phyloP scores from a whole-genome alignment of 2,329 filamentous ascomycete species.

The Endoconidiophora polonica region DNA sequence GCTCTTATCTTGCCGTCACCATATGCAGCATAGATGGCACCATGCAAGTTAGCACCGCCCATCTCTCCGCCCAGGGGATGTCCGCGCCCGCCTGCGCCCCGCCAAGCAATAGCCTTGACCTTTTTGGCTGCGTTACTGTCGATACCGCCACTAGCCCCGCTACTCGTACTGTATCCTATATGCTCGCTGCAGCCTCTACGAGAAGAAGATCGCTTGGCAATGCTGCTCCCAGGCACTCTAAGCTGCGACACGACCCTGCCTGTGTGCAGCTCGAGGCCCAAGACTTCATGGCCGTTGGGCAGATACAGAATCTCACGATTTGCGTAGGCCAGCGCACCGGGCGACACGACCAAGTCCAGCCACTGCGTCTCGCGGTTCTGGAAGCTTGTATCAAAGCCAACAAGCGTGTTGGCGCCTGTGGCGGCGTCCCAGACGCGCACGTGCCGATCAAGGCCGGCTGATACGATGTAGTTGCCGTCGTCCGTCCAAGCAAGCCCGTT shows the following conservation, averaged over 20 bases:
- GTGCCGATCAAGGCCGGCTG: conserved; percentile 65
- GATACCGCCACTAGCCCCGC: no score
- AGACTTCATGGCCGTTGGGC: conserved; percentile 65
- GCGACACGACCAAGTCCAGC: conserved; percentile 45
- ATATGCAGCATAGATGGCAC: conserved; percentile 61
- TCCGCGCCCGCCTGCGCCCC: conserved; percentile 41
- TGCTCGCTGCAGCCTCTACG: conserved; percentile 29
- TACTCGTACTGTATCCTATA: no score
- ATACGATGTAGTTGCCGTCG: conserved; percentile 59
- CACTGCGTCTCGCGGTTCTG: conserved; percentile 53
- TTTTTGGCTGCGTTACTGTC: conserved; percentile 30
- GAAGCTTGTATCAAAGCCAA: conserved; percentile 69
- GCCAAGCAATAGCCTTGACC: conserved; percentile 63
- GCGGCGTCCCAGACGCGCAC: conserved; percentile 76
- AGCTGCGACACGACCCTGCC: conserved; percentile 57
- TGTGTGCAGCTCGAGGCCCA: conserved; percentile 64
- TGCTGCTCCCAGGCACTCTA: conserved; percentile 31
- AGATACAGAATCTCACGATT: conserved; percentile 57
- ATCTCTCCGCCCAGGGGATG: conserved; percentile 41
- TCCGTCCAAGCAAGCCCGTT: conserved; percentile 78
- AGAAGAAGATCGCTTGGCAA: neutral
- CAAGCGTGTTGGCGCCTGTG: conserved; percentile 71
- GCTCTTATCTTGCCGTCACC: conserved; percentile 67
- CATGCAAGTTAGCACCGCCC: conserved; percentile 35
- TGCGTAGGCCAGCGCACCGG: conserved; percentile 37